These are phyloP conservation scores for Trichomonascaceae sp. DNA, from an alignment of 1,139 yeast species.

Conservation along the genomic window DNA sequence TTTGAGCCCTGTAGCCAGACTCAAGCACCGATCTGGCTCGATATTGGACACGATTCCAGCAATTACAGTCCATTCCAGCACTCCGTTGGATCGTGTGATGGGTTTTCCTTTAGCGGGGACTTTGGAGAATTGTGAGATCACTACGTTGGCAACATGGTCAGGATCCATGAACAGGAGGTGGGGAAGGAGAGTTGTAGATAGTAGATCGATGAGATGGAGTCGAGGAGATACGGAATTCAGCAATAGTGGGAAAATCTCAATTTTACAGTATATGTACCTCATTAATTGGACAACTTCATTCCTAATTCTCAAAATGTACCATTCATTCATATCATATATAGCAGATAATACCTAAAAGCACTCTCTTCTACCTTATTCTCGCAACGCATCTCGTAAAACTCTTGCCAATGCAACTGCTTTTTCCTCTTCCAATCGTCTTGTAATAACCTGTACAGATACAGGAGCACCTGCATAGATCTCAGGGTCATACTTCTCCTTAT, in stretches of 20 bases:
- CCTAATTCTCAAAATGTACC: neutral
- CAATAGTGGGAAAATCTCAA: too few species aligned
- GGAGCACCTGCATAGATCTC: slow-evolving; percentile 44
- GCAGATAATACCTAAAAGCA: neutral
- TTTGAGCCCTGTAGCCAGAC: slow-evolving; percentile 79
- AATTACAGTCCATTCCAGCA: slow-evolving; percentile 75
- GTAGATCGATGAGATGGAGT: neutral
- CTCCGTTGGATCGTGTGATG: slow-evolving; percentile 50
- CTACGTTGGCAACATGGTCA: slow-evolving; percentile 31
- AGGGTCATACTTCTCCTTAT: slow-evolving; percentile 36
- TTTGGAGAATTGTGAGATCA: slow-evolving; percentile 29
- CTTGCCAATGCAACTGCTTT: slow-evolving; percentile 39
- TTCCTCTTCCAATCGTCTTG: slow-evolving; percentile 45
- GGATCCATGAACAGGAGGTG: neutral
- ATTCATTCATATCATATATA: neutral
- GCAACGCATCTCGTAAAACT: slow-evolving; percentile 14
- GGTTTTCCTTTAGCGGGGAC: slow-evolving; percentile 54
- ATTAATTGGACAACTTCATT: too few species aligned
- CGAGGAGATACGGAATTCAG: too few species aligned
- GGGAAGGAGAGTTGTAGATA: neutral
- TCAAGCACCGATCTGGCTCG: slow-evolving; percentile 31
- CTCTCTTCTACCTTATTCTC: too few species aligned
- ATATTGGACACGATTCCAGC: slow-evolving; percentile 53
- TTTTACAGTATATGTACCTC: too few species aligned
- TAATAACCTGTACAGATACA: slow-evolving; percentile 43